A percentile compares a stretch with the other conserved stretches of the same genome.
Conservation (phyloP, 768 basidiomycete genomes). For the Pseudohyphozyma bogoriensis region DNA sequence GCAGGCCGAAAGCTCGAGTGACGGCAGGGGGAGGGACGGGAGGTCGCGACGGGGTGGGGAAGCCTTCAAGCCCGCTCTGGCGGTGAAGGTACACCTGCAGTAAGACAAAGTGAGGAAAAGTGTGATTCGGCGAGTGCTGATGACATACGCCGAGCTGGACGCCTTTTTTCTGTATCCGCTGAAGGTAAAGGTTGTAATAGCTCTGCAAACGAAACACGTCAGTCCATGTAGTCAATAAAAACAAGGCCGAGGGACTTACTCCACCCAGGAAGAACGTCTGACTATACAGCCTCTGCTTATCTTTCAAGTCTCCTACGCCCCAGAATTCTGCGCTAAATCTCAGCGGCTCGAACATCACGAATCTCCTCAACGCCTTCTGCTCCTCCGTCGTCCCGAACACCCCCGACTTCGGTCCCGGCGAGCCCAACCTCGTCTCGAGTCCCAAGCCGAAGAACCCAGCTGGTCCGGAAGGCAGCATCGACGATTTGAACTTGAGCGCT, state of each 20-base stretch:
- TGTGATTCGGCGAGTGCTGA: conserved; percentile 44
- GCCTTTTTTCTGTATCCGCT: conserved; percentile 72
- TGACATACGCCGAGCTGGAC: conserved; percentile 77
- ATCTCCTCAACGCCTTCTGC: conserved; percentile 17
- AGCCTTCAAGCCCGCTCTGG: conserved; percentile 66
- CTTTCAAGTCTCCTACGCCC: conserved; percentile 67
- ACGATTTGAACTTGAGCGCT: not conserved
- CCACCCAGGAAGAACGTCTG: conserved; percentile 85
- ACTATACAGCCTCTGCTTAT: conserved; percentile 73
- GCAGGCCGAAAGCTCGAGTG: not conserved
- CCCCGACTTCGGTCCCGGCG: not conserved
- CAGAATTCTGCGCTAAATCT: conserved; percentile 85
- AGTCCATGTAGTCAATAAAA: too few relatives aligned
- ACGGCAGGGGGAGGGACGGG: not conserved
- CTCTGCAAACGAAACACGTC: conserved; percentile 42
- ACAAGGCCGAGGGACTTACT: not conserved
- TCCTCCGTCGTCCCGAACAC: conserved; percentile 12
- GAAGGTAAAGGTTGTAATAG: conserved; percentile 85
- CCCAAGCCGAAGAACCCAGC: conserved; percentile 1
- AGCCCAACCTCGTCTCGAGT: not conserved
- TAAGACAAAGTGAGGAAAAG: conserved; percentile 43
- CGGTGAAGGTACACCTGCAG: conserved; percentile 86
- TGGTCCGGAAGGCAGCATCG: not conserved
- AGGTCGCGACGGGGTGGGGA: conserved; percentile 56
- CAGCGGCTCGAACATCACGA: conserved; percentile 48